Percentiles rank a stretch among this genome's conserved stretches.
phyloP scores from a whole-genome alignment of 768 basidiomycete species.

The Chalciporus chontae region DNA sequence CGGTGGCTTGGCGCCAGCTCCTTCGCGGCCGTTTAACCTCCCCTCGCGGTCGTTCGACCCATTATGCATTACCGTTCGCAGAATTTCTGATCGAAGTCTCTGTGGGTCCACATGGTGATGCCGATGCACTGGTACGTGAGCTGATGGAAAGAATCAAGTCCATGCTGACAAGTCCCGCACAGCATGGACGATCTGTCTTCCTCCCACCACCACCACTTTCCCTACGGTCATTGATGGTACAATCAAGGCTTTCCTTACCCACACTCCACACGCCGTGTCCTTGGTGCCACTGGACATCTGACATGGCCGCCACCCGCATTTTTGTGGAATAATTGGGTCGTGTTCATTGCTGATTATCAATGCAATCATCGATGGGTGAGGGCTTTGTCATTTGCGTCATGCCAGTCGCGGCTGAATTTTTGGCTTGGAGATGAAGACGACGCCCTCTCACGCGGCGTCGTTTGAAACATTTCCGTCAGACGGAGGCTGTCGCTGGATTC shows the following conservation, averaged over 20 bases:
- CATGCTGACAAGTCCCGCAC: not conserved
- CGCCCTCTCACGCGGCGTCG: not conserved
- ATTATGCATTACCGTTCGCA: not conserved
- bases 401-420: not conserved
- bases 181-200: not conserved
- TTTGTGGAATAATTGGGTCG: slow-evolving; percentile 1
- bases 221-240: not conserved
- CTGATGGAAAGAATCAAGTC: not conserved
- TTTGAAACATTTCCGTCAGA: not conserved
- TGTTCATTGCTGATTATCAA: not conserved
- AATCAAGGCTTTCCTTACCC: not conserved
- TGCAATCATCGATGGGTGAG: slow-evolving; percentile 3
- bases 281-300: not conserved
- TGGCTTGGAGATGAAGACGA: not conserved
- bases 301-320: not conserved
- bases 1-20: not conserved
- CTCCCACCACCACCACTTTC: not conserved
- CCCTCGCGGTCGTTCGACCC: not conserved
- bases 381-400: not conserved
- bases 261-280: slow-evolving; percentile 1
- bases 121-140: not conserved
- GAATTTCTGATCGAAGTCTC: not conserved
- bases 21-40: not conserved
- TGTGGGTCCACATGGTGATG: not conserved
- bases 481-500: not conserved